These are phyloP conservation scores for Kwoniella newhampshirensis DNA, from an alignment of 768 basidiomycete genomes.

Conservation along the genomic window DNA sequence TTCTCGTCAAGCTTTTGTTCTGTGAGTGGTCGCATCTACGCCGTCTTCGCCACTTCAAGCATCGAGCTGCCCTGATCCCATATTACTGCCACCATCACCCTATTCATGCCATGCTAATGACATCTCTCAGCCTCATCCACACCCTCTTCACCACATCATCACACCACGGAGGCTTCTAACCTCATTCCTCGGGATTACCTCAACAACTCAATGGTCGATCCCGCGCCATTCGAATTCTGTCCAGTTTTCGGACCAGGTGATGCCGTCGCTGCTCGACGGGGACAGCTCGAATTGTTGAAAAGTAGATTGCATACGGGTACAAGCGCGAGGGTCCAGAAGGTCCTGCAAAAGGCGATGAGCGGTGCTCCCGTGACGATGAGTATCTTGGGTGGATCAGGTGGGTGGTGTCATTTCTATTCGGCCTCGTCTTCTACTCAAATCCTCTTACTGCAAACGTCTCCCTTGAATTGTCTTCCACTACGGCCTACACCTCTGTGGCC, in stretches of 20 bases:
- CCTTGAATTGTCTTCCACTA: too few relatives aligned
- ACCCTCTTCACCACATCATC: constrained; percentile 14
- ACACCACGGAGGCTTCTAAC: constrained; percentile 22
- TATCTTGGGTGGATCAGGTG: constrained; percentile 84
- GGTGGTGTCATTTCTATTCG: constrained; percentile 38
- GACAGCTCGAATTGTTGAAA: constrained; percentile 69
- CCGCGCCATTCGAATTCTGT: constrained; percentile 82
- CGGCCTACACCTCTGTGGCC: too few relatives aligned
- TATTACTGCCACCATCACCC: not conserved
- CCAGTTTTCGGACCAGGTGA: constrained; percentile 83
- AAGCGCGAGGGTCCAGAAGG: constrained; percentile 74
- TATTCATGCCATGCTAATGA: not conserved
- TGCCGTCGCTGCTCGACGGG: constrained; percentile 73
- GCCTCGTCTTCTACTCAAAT: not conserved
- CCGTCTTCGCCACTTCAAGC: not conserved
- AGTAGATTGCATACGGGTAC: constrained; percentile 76
- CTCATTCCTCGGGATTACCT: constrained; percentile 74
- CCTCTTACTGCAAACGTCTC: not conserved
- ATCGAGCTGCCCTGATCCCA: constrained; percentile 1
- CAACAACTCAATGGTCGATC: constrained; percentile 60
- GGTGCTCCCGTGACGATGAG: constrained; percentile 87
- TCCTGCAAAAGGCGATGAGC: constrained; percentile 76
- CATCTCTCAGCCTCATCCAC: constrained; percentile 15
- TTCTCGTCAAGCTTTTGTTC: constrained; percentile 32
- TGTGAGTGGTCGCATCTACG: constrained; percentile 23